A percentile compares a stretch with the other conserved stretches of the same genome.
Evolutionary conservation across 1,284 basidiomycete species (phyloP).

Genomic region (Xanthoconium separans): DNA sequence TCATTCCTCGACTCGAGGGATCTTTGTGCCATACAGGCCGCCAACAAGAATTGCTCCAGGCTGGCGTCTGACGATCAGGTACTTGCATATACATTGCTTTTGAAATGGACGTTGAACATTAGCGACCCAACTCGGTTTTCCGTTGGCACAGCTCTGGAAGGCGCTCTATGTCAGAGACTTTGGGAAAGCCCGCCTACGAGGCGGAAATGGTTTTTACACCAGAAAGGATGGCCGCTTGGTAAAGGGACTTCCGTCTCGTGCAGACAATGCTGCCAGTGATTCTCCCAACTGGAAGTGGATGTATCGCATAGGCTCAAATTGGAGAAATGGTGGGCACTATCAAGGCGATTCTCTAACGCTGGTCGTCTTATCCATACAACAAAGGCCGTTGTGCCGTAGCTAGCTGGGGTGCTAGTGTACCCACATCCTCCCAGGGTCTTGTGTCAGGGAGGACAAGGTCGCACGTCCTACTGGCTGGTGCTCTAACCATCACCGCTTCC

Average conservation of each 20-base stretch:
- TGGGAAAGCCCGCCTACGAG: slow-evolving; percentile 64
- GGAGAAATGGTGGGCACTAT: slow-evolving; percentile 63
- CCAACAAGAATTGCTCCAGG: slow-evolving; percentile 64
- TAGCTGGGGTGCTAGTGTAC: slow-evolving; percentile 10
- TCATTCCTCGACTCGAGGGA: slow-evolving; percentile 64
- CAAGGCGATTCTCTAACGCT: slow-evolving; percentile 12
- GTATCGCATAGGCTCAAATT: slow-evolving; percentile 79
- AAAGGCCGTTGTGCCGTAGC: slow-evolving; percentile 33
- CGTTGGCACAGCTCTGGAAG: slow-evolving; percentile 51
- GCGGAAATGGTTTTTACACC: slow-evolving; percentile 57
- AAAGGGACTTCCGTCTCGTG: slow-evolving; percentile 56
- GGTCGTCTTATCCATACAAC: slow-evolving; percentile 21
- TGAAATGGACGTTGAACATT: slow-evolving; percentile 17
- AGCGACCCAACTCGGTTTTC: not conserved
- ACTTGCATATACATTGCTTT: slow-evolving; percentile 19
- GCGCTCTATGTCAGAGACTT: slow-evolving; percentile 57
- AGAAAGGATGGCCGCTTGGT: slow-evolving; percentile 57
- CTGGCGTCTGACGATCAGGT: slow-evolving; percentile 61
- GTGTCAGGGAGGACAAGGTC: slow-evolving; percentile 14
- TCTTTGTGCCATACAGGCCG: slow-evolving; percentile 63
- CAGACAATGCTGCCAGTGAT: slow-evolving; percentile 31
- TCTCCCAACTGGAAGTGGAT: slow-evolving; percentile 76
- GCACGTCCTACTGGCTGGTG: slow-evolving; percentile 43
- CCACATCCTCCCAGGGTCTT: not conserved
- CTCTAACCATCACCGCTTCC: slow-evolving; percentile 40